phyloP scores from a whole-genome alignment of 768 basidiomycete species.

The Pulveroboletus sp. region DNA sequence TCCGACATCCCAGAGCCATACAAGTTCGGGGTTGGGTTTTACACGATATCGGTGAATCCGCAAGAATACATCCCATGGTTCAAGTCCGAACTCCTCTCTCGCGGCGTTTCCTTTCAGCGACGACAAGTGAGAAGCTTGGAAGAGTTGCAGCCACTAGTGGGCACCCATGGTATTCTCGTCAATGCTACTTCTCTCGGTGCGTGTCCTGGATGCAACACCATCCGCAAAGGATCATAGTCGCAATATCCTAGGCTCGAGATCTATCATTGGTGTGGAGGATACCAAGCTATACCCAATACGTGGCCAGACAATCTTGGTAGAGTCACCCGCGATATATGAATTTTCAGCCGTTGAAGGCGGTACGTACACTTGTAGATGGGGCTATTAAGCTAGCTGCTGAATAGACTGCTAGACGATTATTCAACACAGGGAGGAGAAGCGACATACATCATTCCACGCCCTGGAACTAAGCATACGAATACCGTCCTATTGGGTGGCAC shows the following conservation, averaged over 20 bases:
- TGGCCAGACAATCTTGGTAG: conserved; percentile 77
- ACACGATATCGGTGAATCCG: conserved; percentile 47
- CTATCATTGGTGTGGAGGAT: conserved; percentile 81
- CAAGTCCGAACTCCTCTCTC: conserved; percentile 33
- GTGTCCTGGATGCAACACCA: conserved; percentile 5
- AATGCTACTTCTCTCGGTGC: conserved; percentile 55
- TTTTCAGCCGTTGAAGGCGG: conserved; percentile 25
- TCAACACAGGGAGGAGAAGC: conserved; percentile 24
- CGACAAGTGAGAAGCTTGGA: conserved; percentile 40
- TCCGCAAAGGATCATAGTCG: background rate
- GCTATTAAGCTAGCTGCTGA: background rate
- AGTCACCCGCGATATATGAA: conserved; percentile 57
- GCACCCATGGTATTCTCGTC: conserved; percentile 39
- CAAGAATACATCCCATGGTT: conserved; percentile 49
- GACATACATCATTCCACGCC: conserved; percentile 63
- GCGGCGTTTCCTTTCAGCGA: conserved; percentile 42
- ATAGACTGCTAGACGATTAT: conserved; percentile 9
- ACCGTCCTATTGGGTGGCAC: conserved; percentile 56
- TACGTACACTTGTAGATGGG: conserved; percentile 9
- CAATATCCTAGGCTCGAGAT: conserved; percentile 48
- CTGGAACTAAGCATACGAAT: conserved; percentile 38
- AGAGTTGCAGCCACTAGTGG: conserved; percentile 40
- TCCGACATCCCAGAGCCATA: conserved; percentile 34
- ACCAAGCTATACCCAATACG: conserved; percentile 67
- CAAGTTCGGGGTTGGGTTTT: conserved; percentile 38